Conservation (phyloP, 768 basidiomycete species). For the Tricholoma flavovirens region DNA sequence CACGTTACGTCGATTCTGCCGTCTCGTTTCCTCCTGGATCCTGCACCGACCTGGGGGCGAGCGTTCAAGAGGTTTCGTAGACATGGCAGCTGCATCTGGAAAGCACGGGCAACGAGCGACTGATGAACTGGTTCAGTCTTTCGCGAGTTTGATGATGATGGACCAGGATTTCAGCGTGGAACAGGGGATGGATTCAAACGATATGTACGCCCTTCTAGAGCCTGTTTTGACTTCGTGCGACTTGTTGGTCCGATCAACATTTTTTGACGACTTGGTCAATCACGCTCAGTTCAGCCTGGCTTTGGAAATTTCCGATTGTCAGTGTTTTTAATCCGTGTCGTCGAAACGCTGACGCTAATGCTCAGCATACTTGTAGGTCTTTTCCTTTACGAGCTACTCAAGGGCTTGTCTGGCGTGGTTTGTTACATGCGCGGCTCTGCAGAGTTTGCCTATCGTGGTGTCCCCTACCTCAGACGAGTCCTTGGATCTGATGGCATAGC, state of each 20-base stretch:
- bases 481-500: conserved; percentile 12
- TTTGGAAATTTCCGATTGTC: conserved; percentile 2
- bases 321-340: not conserved
- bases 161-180: not conserved
- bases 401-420: conserved; percentile 12
- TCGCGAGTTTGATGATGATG: conserved; percentile 7
- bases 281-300: not conserved
- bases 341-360: not conserved
- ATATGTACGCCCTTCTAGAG: conserved; percentile 1
- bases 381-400: conserved; percentile 14
- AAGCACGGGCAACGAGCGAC: not conserved
- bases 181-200: conserved; percentile 1
- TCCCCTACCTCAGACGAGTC: conserved; percentile 11
- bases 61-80: conserved; percentile 6
- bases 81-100: not conserved
- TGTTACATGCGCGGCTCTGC: conserved; percentile 13
- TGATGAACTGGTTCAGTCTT: conserved; percentile 5
- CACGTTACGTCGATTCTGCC: conserved; percentile 4
- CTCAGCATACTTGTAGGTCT: conserved; percentile 3
- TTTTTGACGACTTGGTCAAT: conserved; percentile 11
- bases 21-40: conserved; percentile 6
- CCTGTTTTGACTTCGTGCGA: conserved; percentile 4
- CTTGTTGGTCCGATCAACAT: conserved; percentile 8
- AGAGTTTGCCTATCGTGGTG: conserved; percentile 10
- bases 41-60: conserved; percentile 8